Evolutionary conservation across 768 basidiomycete species (phyloP), one percentile per base, ranked within the genome.

Genomic region (Suillus placidus): DNA sequence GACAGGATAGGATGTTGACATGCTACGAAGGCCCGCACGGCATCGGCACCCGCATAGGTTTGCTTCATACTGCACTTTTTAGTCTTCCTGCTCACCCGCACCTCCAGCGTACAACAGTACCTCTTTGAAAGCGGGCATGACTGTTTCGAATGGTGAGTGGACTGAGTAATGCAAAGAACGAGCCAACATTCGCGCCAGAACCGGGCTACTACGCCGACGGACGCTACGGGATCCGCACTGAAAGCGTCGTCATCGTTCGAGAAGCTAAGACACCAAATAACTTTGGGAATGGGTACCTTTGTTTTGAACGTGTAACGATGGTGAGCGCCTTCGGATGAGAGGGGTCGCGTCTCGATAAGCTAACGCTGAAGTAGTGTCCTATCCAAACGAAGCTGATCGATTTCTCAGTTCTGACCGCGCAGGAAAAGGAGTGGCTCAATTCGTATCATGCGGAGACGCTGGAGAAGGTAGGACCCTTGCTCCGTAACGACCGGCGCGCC

Each of bases 171-270:
- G 23, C 23, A 40, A 47, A 16, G n/a, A 55, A 16, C 52, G 18
- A 54, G 34, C 16, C 23, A 32, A 38, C 20, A 0, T 52, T 43
- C 35, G 1, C 12, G 8, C 51, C 68, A 87, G 95, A 97, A 69
- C 95, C 95, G 1, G 95, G 95, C 10, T 97, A 91, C 75, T 97
- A 97, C 74, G 88, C 87, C 9, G 95, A 98, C 70, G 97, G 95
- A 2, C 80, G 83, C 54, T 99, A 90, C 71, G 97, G 96, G 2
- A 94, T 99, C 71, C 89, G 97, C 5, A 93, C 97, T 70, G 97
- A 99, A 79, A 95, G 87, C 76, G 84, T 98, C 51, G 87, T 95
- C 26, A 80, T 97, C 23, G 91, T 97, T 4, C 83, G 85, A 58
- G 84, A 88, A 52, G 89, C 78, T 12, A 76, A 89, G 62, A 94